Conservation (phyloP, 768 basidiomycete genomes). For the Pleurotus tuber-regium region DNA sequence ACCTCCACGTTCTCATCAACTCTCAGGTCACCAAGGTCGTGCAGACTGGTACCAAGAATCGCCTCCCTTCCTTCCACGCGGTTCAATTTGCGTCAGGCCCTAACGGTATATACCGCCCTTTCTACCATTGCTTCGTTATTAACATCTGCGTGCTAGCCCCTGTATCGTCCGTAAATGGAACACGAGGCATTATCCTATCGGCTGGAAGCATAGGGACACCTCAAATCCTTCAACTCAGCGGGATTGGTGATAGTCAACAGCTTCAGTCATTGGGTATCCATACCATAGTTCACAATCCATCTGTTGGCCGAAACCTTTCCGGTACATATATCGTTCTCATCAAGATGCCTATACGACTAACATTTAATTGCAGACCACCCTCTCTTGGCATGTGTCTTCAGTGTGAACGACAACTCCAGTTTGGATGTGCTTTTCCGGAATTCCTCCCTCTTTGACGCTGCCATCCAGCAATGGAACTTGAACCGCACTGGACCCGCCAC, state of each 20-base stretch:
- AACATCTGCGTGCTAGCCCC: no score
- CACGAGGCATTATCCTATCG: conserved; percentile 24
- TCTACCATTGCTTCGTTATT: no score
- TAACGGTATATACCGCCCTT: background rate
- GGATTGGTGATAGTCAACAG: conserved; percentile 19
- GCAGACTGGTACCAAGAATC: background rate
- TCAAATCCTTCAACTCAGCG: conserved; percentile 20
- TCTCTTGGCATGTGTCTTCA: background rate
- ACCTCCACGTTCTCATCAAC: conserved; percentile 22
- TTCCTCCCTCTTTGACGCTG: conserved; percentile 11
- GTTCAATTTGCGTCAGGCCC: conserved; percentile 17
- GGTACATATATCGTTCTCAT: no score
- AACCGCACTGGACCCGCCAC: conserved; percentile 19
- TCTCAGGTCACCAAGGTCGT: conserved; percentile 15
- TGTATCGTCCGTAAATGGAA: background rate
- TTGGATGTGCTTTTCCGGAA: conserved; percentile 13
- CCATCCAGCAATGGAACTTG: conserved; percentile 17
- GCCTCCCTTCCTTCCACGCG: conserved; percentile 12
- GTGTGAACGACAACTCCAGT: conserved; percentile 14
- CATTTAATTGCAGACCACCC: conserved; percentile 17
- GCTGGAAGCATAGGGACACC: conserved; percentile 27
- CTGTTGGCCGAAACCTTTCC: conserved; percentile 25
- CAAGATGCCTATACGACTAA: no score
- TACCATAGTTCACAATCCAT: conserved; percentile 16
- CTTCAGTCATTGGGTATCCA: conserved; percentile 14